Evolutionary conservation across 306 rosid species (phyloP), one percentile per base, ranked within the genome.

Genomic region (Sphenostylis stenocarpa): DNA sequence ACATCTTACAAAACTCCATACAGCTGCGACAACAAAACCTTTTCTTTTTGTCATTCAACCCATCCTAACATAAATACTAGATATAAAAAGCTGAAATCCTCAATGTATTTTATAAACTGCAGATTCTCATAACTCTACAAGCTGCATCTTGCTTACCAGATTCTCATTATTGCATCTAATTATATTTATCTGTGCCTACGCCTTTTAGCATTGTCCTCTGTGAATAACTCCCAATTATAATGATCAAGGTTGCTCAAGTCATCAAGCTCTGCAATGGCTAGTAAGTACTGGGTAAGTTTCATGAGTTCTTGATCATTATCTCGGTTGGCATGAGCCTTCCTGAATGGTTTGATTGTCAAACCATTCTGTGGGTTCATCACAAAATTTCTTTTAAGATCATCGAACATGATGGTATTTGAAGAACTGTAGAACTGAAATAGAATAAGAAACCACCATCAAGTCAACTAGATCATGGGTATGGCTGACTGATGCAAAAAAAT

Each of bases 291-390:
- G n/a, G 97, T 87, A 72, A 95, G 97, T 79, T 88, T 89, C 88
- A 89, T 83, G 26, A 90, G 97, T 90, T 95, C 97, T 67, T 87
- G 89, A 79, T 95, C 97, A 53, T 70, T 87, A 29, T 92, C 91
- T 17, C 97, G 88, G 82, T 82, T 92, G 14, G 93, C 84, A 92
- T 95, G 97, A 70, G 98, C 98, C 92, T 89, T 92, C 97, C 86
- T 92, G 89, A 95, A 95, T 73, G 98, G 98, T 86, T 77, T 95
- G 82, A 95, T 90, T 48, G 44, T 84, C 91, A 95, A 86, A 49
- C 98, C 97, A 79, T 92, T 95, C 76, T 92, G 97, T 10, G 98
- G 98, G 80, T 95, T 95, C 98, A 95, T 95, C 81, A 89, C 97
- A 84, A 88, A 95, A 84, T 95, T 95, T 82, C 97, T 89, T 72